Percentiles rank a stretch among this genome's conserved stretches.
Conservation (phyloP, 805 yeast genomes). For the Hanseniaspora mollemarum region DNA sequence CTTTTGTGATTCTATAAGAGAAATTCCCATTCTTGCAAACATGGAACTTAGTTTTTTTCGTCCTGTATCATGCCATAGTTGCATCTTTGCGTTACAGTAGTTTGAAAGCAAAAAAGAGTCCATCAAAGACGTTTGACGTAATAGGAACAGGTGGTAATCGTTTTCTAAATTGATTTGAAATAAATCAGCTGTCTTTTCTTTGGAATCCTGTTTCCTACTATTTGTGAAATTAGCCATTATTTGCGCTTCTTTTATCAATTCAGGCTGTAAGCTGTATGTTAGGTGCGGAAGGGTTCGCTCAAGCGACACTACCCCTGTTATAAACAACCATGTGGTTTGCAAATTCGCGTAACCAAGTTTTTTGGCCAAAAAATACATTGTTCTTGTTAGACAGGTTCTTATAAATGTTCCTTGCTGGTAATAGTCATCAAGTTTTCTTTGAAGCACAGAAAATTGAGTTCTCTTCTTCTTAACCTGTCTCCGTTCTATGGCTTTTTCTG, state of each 20-base stretch:
- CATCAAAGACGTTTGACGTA: constrained; percentile 88
- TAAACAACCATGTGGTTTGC: constrained; percentile 71
- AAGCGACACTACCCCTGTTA: constrained; percentile 76
- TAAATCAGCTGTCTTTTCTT: constrained; percentile 31
- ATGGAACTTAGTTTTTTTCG: constrained; percentile 72
- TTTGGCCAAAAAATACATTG: constrained; percentile 67
- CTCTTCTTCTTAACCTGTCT: constrained; percentile 32
- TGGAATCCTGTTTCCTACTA: background rate
- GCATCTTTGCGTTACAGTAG: constrained; percentile 75
- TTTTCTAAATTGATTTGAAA: constrained; percentile 53
- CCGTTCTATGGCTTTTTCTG: constrained; percentile 17
- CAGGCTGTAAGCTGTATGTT: constrained; percentile 66
- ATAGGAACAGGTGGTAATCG: constrained; percentile 73
- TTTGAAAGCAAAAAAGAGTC: constrained; percentile 86
- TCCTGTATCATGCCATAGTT: constrained; percentile 87
- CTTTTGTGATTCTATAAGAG: constrained; percentile 78
- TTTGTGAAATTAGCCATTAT: constrained; percentile 33
- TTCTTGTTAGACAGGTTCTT: constrained; percentile 62
- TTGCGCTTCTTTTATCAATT: constrained; percentile 58
- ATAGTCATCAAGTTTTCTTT: constrained; percentile 55
- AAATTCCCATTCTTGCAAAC: constrained; percentile 94
- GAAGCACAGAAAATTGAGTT: constrained; percentile 37
- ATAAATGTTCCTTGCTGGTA: constrained; percentile 76
- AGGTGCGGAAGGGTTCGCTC: constrained; percentile 64
- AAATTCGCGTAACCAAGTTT: constrained; percentile 67